A percentile compares a stretch with the other conserved stretches of the same genome.
Conservation (phyloP, 1,284 basidiomycete genomes). For the Mycena citricolor region DNA sequence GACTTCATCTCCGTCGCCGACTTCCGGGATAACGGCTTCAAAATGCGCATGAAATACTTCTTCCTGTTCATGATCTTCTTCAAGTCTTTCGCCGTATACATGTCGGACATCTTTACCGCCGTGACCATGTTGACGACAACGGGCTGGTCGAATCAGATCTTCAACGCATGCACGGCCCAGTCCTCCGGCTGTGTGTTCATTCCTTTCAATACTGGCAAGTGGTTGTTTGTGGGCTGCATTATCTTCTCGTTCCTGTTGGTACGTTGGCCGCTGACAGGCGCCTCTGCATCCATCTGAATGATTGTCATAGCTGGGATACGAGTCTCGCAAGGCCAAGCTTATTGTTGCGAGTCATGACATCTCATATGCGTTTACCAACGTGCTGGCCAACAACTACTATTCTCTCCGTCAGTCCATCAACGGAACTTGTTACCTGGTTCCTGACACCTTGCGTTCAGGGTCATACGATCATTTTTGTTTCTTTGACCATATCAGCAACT, state of each 20-base stretch:
- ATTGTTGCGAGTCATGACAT: constrained; percentile 96
- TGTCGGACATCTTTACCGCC: constrained; percentile 97
- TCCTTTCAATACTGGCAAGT: constrained; percentile 87
- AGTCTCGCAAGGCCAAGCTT: constrained; percentile 87
- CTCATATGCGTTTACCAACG: constrained; percentile 94
- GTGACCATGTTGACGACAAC: constrained; percentile 94
- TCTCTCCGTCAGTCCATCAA: constrained; percentile 71
- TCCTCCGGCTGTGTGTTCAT: constrained; percentile 77
- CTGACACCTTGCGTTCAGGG: constrained; percentile 48
- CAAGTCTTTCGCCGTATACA: constrained; percentile 94
- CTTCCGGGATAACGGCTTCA: constrained; percentile 85
- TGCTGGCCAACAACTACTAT: constrained; percentile 96
- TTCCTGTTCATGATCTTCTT: constrained; percentile 91
- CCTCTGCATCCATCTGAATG: constrained; percentile 8
- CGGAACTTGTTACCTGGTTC: no score
- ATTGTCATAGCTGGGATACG: constrained; percentile 73
- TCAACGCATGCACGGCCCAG: constrained; percentile 64
- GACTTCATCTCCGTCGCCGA: constrained; percentile 95
- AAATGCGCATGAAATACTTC: constrained; percentile 84
- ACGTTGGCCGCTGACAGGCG: no score
- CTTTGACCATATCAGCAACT: constrained; percentile 94
- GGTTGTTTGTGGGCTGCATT: constrained; percentile 98
- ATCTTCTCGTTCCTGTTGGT: constrained; percentile 95
- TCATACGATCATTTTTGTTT: constrained; percentile 98
- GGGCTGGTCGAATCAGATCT: constrained; percentile 89